A percentile compares a stretch with the other conserved stretches of the same genome.
phyloP scores from a whole-genome alignment of 2,329 filamentous ascomycete species.

The Cryphonectria nitschkei region DNA sequence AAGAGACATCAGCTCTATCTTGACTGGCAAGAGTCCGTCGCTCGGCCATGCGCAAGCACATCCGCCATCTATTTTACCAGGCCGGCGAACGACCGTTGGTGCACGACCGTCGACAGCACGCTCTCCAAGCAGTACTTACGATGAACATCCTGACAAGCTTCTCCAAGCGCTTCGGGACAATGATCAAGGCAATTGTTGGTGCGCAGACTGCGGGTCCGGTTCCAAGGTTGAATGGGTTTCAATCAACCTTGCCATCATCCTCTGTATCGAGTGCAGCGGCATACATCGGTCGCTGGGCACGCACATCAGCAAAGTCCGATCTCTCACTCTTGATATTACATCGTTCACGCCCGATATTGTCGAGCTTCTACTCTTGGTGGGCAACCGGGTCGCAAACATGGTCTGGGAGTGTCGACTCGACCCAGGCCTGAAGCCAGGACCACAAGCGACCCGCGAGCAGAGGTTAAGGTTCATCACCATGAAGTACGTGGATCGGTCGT shows the following conservation, averaged over 20 bases:
- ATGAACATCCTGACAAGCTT: constrained; percentile 83
- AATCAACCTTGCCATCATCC: constrained; percentile 92
- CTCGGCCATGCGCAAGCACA: constrained; percentile 56
- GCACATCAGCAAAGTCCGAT: constrained; percentile 96
- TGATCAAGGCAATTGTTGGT: constrained; percentile 91
- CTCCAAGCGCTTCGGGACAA: constrained; percentile 85
- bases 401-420: constrained; percentile 92
- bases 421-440: constrained; percentile 69
- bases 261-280: constrained; percentile 97
- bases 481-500: constrained; percentile 88
- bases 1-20: constrained; percentile 87
- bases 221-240: constrained; percentile 98
- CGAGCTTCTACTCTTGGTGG: constrained; percentile 86
- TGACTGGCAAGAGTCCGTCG: constrained; percentile 89
- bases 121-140: constrained; percentile 65
- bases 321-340: constrained; percentile 90
- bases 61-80: constrained; percentile 63
- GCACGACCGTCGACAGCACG: constrained; percentile 71
- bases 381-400: constrained; percentile 95
- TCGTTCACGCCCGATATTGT: constrained; percentile 98
- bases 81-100: constrained; percentile 87
- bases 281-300: constrained; percentile 96
- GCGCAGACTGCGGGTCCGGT: constrained; percentile 90
- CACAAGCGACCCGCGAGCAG: constrained; percentile 84
- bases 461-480: constrained; percentile 92